Evolutionary conservation across 2,329 filamentous ascomycete genomes (phyloP).

Genomic region (Curvularia sp.): DNA sequence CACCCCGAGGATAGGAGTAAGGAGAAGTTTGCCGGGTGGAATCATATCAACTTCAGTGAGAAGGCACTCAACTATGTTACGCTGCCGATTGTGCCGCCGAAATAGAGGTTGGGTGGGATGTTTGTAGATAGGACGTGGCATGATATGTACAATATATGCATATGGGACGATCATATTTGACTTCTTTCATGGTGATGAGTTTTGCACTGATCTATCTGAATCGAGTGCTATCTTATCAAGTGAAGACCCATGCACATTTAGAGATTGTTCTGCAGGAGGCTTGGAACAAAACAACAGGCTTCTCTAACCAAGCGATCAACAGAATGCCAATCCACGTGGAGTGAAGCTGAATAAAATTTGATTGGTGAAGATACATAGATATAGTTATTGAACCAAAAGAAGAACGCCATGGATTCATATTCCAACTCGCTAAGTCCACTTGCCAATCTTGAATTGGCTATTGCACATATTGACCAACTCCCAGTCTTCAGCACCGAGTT

Average conservation of each 20-base stretch:
- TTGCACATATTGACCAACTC: constrained; percentile 48
- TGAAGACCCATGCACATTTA: not conserved
- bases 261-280: not conserved
- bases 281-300: not conserved
- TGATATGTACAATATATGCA: not conserved
- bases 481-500: constrained; percentile 43
- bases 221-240: not conserved
- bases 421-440: constrained; percentile 23
- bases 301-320: not conserved
- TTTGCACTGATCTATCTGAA: not conserved
- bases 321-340: not conserved
- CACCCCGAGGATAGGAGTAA: constrained; percentile 57
- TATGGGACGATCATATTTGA: not conserved
- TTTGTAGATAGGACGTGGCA: not conserved
- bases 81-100: constrained; percentile 60
- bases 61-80: constrained; percentile 60
- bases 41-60: constrained; percentile 62
- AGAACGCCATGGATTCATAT: not conserved
- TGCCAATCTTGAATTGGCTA: constrained; percentile 43
- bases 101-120: constrained; percentile 25
- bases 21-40: constrained; percentile 56
- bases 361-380: not conserved
- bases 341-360: not conserved
- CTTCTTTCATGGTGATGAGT: not conserved
- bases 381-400: too few relatives aligned